phyloP scores from a whole-genome alignment of 768 basidiomycete genomes.

The Lactarius sp. region DNA sequence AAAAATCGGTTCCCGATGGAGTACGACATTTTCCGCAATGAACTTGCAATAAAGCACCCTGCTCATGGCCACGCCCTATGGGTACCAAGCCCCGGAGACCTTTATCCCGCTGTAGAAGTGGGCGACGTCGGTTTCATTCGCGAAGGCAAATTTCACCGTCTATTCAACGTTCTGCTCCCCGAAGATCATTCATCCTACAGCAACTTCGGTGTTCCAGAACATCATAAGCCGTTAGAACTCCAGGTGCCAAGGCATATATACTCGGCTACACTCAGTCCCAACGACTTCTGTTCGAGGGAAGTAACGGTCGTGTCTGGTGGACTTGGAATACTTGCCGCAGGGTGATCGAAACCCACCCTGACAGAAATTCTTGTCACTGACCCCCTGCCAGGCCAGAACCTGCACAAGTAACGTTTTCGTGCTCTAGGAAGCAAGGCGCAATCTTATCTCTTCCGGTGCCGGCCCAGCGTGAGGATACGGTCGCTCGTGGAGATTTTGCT shows the following conservation, averaged over 20 bases:
- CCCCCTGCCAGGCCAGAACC: neutral
- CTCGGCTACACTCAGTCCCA: neutral
- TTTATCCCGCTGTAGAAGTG: too few species aligned
- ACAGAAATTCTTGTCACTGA: neutral
- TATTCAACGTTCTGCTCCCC: too few species aligned
- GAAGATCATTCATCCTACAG: too few species aligned
- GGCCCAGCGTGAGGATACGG: neutral
- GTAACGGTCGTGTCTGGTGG: neutral
- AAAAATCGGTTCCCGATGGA: too few species aligned
- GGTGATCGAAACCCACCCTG: neutral
- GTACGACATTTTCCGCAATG: too few species aligned
- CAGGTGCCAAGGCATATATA: neutral
- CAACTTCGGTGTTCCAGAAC: neutral
- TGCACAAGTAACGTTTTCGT: neutral
- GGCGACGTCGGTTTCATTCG: too few species aligned
- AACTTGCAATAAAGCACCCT: too few species aligned
- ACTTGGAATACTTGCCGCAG: neutral
- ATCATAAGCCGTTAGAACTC: neutral
- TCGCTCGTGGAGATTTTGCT: neutral
- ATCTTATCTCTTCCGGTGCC: neutral
- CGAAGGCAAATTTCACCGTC: too few species aligned
- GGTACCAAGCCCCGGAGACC: too few species aligned
- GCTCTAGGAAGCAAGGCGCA: neutral
- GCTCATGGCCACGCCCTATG: too few species aligned
- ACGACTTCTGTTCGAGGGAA: neutral